phyloP scores from a whole-genome alignment of 805 yeast genomes.

The Candida hungchunana region DNA sequence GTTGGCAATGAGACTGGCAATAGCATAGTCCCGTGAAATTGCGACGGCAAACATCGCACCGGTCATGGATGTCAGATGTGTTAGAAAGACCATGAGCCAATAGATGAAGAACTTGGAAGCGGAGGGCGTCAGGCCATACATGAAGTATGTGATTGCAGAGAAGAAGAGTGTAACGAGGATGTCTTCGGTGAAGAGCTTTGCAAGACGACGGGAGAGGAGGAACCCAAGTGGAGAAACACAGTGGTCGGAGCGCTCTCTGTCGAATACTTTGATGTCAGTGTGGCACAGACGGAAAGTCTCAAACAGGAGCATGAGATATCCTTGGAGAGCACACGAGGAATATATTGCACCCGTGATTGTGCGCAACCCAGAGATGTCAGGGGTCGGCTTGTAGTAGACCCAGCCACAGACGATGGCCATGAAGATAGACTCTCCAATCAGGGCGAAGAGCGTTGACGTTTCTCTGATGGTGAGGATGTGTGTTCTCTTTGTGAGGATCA shows the following conservation, averaged over 20 bases:
- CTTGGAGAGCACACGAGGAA: slow-evolving; percentile 49
- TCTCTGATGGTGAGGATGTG: slow-evolving; percentile 41
- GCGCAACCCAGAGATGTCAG: slow-evolving; percentile 57
- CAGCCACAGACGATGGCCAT: slow-evolving; percentile 52
- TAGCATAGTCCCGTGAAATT: slow-evolving; percentile 24
- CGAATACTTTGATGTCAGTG: slow-evolving; percentile 53
- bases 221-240: slow-evolving; percentile 66
- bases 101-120: slow-evolving; percentile 51
- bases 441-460: slow-evolving; percentile 34
- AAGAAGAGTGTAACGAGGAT: slow-evolving; percentile 55
- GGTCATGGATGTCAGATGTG: slow-evolving; percentile 53
- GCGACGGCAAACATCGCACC: slow-evolving; percentile 41
- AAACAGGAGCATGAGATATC: slow-evolving; percentile 51
- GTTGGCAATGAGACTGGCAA: slow-evolving; percentile 23
- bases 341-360: slow-evolving; percentile 51
- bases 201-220: slow-evolving; percentile 60
- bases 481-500: slow-evolving; percentile 38
- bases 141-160: slow-evolving; percentile 63
- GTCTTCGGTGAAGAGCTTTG: slow-evolving; percentile 69
- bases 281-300: slow-evolving; percentile 57
- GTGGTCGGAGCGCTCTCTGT: slow-evolving; percentile 68
- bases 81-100: slow-evolving; percentile 54
- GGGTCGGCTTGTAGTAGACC: slow-evolving; percentile 66
- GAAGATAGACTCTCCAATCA: slow-evolving; percentile 17
- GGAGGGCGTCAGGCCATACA: slow-evolving; percentile 64